These are phyloP conservation scores for Mortierella sp. DNA, from an alignment of 371 early-diverging fungal genomes.

Conservation along the genomic window DNA sequence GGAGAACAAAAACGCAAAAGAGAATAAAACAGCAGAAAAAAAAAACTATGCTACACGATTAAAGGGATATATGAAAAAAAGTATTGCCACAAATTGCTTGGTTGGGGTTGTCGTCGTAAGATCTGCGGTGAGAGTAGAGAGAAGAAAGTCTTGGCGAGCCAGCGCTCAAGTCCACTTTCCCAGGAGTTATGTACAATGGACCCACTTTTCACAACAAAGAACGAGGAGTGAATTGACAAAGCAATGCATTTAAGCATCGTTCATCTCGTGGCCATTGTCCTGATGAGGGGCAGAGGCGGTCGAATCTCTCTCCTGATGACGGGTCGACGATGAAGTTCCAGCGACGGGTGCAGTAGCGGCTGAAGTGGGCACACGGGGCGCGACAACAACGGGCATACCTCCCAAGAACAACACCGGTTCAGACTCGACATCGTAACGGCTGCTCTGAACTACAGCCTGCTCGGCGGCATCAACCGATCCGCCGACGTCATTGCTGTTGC, in stretches of 20 bases:
- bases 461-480: slow-evolving; percentile 28
- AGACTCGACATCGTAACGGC: slow-evolving; percentile 52
- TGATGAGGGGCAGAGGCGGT: slow-evolving; percentile 2
- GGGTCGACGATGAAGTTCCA: slow-evolving; percentile 29
- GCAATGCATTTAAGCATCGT: slow-evolving; percentile 11
- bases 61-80: neutral
- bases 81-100: slow-evolving; percentile 31
- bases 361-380: slow-evolving; percentile 3
- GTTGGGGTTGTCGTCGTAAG: slow-evolving; percentile 20
- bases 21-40: neutral
- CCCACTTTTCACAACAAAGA: slow-evolving; percentile 8
- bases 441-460: slow-evolving; percentile 57
- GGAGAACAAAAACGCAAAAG: neutral
- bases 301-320: slow-evolving; percentile 22
- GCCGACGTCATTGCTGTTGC: slow-evolving; percentile 29
- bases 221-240: neutral
- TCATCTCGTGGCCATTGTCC: slow-evolving; percentile 13
- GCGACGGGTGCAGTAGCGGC: neutral
- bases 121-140: slow-evolving; percentile 5
- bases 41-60: neutral
- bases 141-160: slow-evolving; percentile 9
- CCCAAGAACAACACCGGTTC: slow-evolving; percentile 50
- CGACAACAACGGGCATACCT: slow-evolving; percentile 28
- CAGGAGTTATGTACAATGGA: slow-evolving; percentile 1
- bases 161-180: slow-evolving; percentile 14